Percentiles rank a stretch among this genome's conserved stretches.
These are phyloP conservation scores for Kurtzmaniella quercitrusa DNA, from an alignment of 1,139 yeast species.

Conservation along the genomic window DNA sequence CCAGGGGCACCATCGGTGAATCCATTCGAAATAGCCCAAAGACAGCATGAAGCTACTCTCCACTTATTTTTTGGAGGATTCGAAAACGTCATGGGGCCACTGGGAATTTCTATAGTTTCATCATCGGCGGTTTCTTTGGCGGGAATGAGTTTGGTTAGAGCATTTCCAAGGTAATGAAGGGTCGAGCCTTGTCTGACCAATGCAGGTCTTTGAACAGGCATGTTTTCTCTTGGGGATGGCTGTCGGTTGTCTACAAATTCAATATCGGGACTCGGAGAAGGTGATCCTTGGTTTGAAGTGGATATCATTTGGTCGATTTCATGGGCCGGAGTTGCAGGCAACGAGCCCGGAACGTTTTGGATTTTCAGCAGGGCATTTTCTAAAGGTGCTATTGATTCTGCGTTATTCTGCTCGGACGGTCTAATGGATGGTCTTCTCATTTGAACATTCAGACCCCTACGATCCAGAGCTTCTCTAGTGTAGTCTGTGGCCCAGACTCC, in stretches of 20 bases:
- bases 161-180: neutral
- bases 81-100: conserved; percentile 18
- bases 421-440: conserved; percentile 1
- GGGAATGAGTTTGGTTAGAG: conserved; percentile 1
- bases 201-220: conserved; percentile 4
- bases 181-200: conserved; percentile 4
- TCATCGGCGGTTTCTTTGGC: neutral
- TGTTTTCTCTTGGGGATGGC: neutral
- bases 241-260: neutral
- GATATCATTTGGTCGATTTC: conserved; percentile 14
- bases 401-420: conserved; percentile 3
- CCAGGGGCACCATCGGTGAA: conserved; percentile 41
- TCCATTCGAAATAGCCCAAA: conserved; percentile 28
- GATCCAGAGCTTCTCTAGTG: neutral
- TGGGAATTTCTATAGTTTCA: neutral
- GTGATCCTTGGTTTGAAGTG: neutral
- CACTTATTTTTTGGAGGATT: conserved; percentile 33
- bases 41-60: conserved; percentile 29
- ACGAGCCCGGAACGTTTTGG: conserved; percentile 20
- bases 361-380: neutral
- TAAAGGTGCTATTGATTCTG: conserved; percentile 4
- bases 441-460: neutral
- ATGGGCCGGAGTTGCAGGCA: conserved; percentile 28
- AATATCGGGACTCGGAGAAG: neutral
- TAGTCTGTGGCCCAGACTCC: neutral